A percentile compares a stretch with the other conserved stretches of the same genome.
phyloP scores from a whole-genome alignment of 1,284 basidiomycete species.

The Anthracocystis setariae region DNA sequence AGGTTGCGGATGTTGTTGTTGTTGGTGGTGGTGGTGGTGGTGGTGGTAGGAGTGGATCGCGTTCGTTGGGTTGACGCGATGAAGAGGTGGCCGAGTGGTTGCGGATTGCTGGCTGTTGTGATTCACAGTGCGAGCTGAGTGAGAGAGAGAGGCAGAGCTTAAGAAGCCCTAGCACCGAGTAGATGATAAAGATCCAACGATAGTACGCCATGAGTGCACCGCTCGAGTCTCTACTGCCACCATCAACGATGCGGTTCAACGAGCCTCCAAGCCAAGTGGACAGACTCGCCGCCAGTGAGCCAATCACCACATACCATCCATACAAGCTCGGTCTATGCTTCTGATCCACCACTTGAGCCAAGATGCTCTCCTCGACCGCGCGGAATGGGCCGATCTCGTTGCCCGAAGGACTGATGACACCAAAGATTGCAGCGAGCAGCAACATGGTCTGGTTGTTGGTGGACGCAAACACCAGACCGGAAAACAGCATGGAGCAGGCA shows the following conservation, averaged over 20 bases:
- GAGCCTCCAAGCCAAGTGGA: constrained; percentile 20
- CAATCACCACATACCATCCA: constrained; percentile 23
- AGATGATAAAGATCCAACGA: constrained; percentile 17
- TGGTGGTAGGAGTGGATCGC: constrained; percentile 10
- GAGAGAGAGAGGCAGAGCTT: constrained; percentile 19
- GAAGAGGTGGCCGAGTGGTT: no score
- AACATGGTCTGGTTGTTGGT: constrained; percentile 4
- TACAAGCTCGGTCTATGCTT: constrained; percentile 18
- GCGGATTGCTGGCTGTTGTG: not conserved
- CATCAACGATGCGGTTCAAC: constrained; percentile 6
- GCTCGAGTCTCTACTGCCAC: not conserved
- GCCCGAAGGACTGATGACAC: constrained; percentile 24
- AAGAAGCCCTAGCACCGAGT: constrained; percentile 15
- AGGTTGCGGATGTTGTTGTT: no score
- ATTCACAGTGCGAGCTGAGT: constrained; percentile 14
- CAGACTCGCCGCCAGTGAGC: constrained; percentile 22
- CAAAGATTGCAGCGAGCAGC: constrained; percentile 18
- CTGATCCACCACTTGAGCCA: constrained; percentile 19
- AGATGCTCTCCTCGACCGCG: constrained; percentile 25
- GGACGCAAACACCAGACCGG: constrained; percentile 22
- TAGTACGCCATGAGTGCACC: constrained; percentile 8
- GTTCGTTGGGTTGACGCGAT: constrained; percentile 1
- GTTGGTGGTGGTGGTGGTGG: no score
- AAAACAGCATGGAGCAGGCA: constrained; percentile 22
- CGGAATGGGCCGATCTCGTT: constrained; percentile 25